A percentile compares a stretch with the other conserved stretches of the same genome.
phyloP scores from a whole-genome alignment of 345 rosid genomes.

The Streptanthus diversifolius region DNA sequence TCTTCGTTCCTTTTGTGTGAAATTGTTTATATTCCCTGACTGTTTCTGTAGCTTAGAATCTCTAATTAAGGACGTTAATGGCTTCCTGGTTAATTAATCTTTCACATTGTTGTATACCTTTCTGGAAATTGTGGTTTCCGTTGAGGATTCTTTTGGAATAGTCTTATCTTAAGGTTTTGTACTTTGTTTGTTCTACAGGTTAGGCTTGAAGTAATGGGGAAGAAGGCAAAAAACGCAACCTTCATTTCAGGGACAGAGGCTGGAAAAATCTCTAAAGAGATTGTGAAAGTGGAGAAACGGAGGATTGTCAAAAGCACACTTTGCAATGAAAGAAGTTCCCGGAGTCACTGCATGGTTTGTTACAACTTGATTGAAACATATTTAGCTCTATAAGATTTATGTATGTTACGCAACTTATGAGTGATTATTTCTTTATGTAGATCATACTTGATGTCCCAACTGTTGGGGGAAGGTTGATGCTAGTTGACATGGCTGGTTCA shows the following conservation, averaged over 20 bases:
- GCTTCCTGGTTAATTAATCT: not conserved
- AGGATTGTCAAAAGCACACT: constrained; percentile 91
- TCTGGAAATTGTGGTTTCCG: not conserved
- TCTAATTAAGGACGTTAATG: not conserved
- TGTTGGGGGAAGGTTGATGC: constrained; percentile 94
- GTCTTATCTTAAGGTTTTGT: not conserved
- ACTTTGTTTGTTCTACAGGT: constrained; percentile 42
- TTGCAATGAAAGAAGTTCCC: constrained; percentile 89
- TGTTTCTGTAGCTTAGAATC: not conserved
- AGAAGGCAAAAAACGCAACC: constrained; percentile 88
- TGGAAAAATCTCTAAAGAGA: constrained; percentile 81
- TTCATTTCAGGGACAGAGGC: constrained; percentile 87
- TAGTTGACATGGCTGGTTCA: constrained; percentile 99
- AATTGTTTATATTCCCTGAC: too few relatives aligned
- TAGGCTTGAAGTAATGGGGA: constrained; percentile 95
- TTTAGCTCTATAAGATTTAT: not conserved
- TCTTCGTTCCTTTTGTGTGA: not conserved
- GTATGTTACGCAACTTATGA: not conserved
- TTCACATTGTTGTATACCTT: not conserved
- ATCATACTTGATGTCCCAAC: constrained; percentile 95
- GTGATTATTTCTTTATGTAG: constrained; percentile 35
- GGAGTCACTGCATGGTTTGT: constrained; percentile 96
- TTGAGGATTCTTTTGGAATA: not conserved
- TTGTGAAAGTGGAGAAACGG: constrained; percentile 90
- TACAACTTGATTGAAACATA: not conserved